Evolutionary conservation across 139 green algal species (phyloP).

Genomic region (Chlorella vulgaris): DNA sequence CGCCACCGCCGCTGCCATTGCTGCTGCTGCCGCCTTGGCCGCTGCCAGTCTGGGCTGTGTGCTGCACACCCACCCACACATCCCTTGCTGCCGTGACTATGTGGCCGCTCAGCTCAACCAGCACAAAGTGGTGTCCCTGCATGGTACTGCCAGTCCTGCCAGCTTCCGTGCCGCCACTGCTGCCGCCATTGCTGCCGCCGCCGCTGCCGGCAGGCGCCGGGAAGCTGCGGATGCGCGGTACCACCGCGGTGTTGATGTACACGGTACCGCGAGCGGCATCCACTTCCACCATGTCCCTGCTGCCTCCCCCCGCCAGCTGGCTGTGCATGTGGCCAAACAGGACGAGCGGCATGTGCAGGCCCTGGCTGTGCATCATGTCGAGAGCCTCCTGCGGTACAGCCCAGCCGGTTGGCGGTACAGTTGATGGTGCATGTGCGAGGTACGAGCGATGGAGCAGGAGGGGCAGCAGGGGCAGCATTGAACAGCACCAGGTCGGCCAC

Average conservation of each 20-base stretch:
- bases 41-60: background rate
- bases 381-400: slow-evolving; percentile 51
- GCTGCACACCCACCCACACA: slow-evolving; percentile 39
- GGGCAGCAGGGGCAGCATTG: too few species aligned
- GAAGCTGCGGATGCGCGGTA: slow-evolving; percentile 55
- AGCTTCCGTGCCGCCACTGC: background rate
- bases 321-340: slow-evolving; percentile 83
- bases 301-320: slow-evolving; percentile 35
- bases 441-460: too few species aligned
- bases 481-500: too few species aligned
- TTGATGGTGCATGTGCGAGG: background rate
- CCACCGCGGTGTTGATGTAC: slow-evolving; percentile 70
- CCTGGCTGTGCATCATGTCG: slow-evolving; percentile 25
- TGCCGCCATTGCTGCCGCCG: background rate
- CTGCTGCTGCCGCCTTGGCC: background rate
- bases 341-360: slow-evolving; percentile 49
- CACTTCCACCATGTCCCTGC: slow-evolving; percentile 63
- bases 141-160: background rate
- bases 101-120: slow-evolving; percentile 29
- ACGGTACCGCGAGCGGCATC: slow-evolving; percentile 55
- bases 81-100: slow-evolving; percentile 20
- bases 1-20: too few species aligned
- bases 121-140: slow-evolving; percentile 37
- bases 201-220: background rate
- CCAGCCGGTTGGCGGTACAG: too few species aligned